phyloP scores from a whole-genome alignment of 345 rosid species.

The Corchorus capsularis region DNA sequence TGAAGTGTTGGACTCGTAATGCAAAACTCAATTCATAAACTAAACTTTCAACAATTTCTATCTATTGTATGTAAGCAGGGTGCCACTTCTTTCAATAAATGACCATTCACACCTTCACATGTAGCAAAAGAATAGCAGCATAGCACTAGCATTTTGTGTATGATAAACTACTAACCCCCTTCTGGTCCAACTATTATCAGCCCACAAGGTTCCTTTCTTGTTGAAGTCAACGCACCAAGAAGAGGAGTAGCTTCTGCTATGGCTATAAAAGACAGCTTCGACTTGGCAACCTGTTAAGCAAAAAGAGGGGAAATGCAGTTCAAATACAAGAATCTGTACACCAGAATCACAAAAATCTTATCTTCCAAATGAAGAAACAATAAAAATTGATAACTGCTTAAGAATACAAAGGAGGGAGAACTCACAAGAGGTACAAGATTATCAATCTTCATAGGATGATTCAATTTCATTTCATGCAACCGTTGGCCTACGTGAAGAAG shows the following conservation, averaged over 20 bases:
- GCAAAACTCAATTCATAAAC: neutral
- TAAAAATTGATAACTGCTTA: neutral
- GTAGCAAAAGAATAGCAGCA: neutral
- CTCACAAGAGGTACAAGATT: constrained; percentile 61
- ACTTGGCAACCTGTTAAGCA: constrained; percentile 52
- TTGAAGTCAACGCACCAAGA: constrained; percentile 48
- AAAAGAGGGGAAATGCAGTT: constrained; percentile 10
- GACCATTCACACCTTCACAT: neutral
- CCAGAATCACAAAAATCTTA: constrained; percentile 3
- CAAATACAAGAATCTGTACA: neutral
- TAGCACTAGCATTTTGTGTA: neutral
- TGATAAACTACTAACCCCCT: constrained; percentile 82
- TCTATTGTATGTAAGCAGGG: neutral
- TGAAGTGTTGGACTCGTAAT: neutral
- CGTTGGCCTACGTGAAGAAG: constrained; percentile 59
- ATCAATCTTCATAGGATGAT: constrained; percentile 60
- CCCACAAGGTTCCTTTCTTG: constrained; percentile 54
- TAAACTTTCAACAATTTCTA: neutral
- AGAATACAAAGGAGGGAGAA: constrained; percentile 24
- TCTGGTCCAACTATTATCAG: constrained; percentile 79
- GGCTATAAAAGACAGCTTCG: constrained; percentile 74
- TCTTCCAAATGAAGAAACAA: constrained; percentile 6
- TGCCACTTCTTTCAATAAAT: neutral
- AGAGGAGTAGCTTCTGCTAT: constrained; percentile 82
- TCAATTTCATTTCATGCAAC: constrained; percentile 75